These are phyloP conservation scores for Pythium pyrilobum DNA, from an alignment of 352 stramenopile species.

Conservation along the genomic window DNA sequence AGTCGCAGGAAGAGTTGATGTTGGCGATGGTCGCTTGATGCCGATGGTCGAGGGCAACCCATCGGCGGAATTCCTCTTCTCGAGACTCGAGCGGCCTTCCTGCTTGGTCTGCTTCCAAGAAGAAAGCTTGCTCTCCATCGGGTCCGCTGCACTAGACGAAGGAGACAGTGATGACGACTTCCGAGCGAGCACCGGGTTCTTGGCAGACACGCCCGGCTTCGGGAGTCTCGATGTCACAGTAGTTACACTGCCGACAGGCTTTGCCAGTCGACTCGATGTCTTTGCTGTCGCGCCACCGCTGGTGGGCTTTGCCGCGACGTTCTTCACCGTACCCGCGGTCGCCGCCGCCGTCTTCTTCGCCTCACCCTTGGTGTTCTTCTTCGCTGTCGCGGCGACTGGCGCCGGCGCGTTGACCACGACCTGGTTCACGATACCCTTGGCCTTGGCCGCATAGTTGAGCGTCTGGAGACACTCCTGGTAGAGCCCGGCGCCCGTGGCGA, in stretches of 20 bases:
- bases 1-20: neutral
- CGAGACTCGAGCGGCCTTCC: neutral
- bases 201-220: neutral
- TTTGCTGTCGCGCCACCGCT: neutral
- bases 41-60: neutral
- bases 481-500: constrained; percentile 18
- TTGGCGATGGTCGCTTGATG: constrained; percentile 13
- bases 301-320: neutral
- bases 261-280: neutral
- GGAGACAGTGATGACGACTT: neutral
- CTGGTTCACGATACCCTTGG: constrained; percentile 26
- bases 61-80: constrained; percentile 2
- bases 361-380: constrained; percentile 2
- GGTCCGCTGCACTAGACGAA: neutral
- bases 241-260: neutral
- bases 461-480: constrained; percentile 36
- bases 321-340: neutral
- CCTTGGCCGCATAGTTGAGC: constrained; percentile 36
- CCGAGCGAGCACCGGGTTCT: neutral
- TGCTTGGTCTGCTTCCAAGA: constrained; percentile 15
- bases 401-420: constrained; percentile 11
- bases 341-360: neutral
- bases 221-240: no score
- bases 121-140: constrained; percentile 16
- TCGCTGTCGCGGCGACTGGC: neutral